Base-by-base conservation (phyloP, 768 basidiomycete species). In the Saitozyma podzolica region DNA sequence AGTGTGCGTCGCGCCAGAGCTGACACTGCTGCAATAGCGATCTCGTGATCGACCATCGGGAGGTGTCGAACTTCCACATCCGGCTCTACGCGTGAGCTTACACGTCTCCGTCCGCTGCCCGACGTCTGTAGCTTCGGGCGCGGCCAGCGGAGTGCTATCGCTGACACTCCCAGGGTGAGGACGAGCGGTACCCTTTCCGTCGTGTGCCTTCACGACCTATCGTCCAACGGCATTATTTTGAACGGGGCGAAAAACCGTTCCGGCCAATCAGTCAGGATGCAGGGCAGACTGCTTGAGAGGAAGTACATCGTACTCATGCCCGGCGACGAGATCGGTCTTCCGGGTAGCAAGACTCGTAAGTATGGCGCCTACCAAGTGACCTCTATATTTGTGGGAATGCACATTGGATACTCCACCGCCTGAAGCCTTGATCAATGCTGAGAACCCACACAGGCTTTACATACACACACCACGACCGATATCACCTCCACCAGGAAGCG, bases 121-220 rank as follows among this genome's bases (percentile, higher is more conserved):
- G n/a, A n/a, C n/a, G n/a, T n/a, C n/a, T n/a, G n/a, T n/a, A n/a
- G n/a, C n/a, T n/a, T n/a, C n/a, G n/a, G n/a, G n/a, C n/a, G 14
- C 40, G 40, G 9, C 40, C 54, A 3, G 14, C 42, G 50, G 13
- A 54, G 40, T 43, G 9, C 4, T 14, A 13, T 6, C 3, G 8
- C 19, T 40, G 16, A 20, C 49, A 6, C 37, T 14, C 14, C 40
- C 39, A 20, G 8, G 9, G 14, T 39, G 17, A 57, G 60, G 20
- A 73, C 71, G 7, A 59, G 54, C 20, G 54, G 63, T 8, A 9
- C 19, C 1, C 55, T 64, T 6, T 55, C 63, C 9, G 11, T 73
- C 6, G 64, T 62, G 6, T 50, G 63, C 17, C 20, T 73, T 13
- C 66, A 70, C 40, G 71, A 73, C 52, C 47, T 61, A 8, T 73